Evolutionary conservation across 768 basidiomycete genomes (phyloP).

Genomic region (Cantharellus anzutake): DNA sequence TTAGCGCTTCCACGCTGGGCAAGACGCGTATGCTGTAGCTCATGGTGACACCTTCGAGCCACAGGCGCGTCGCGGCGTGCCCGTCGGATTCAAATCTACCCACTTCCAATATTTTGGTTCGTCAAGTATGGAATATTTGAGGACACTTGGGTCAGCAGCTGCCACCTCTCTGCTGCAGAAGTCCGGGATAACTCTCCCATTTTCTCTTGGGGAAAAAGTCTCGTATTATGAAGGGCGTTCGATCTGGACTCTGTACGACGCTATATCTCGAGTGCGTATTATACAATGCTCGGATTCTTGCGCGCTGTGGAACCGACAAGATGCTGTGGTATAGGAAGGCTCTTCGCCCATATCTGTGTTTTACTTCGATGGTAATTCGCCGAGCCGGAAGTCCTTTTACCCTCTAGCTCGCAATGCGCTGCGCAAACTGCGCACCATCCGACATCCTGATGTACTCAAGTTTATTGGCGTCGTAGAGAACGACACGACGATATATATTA

Average conservation of each 20-base stretch:
- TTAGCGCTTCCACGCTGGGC: not conserved
- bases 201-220: slow-evolving; percentile 60
- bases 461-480: slow-evolving; percentile 90
- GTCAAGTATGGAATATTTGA: slow-evolving; percentile 53
- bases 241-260: slow-evolving; percentile 78
- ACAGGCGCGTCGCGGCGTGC: too few species aligned
- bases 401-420: slow-evolving; percentile 78
- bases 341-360: slow-evolving; percentile 73
- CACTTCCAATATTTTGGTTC: not conserved
- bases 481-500: slow-evolving; percentile 70
- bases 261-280: slow-evolving; percentile 54
- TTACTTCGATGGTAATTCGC: slow-evolving; percentile 48
- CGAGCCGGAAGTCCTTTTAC: slow-evolving; percentile 38
- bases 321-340: slow-evolving; percentile 54
- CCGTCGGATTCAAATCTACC: not conserved
- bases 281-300: slow-evolving; percentile 1
- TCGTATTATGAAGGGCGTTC: slow-evolving; percentile 41
- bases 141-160: slow-evolving; percentile 66
- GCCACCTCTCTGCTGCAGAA: slow-evolving; percentile 85
- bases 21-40: too few species aligned
- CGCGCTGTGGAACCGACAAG: not conserved
- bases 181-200: slow-evolving; percentile 79
- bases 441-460: slow-evolving; percentile 92
- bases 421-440: slow-evolving; percentile 71
- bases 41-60: not conserved